Evolutionary conservation across 306 rosid species (phyloP).

Genomic region (Vicia sativa): DNA sequence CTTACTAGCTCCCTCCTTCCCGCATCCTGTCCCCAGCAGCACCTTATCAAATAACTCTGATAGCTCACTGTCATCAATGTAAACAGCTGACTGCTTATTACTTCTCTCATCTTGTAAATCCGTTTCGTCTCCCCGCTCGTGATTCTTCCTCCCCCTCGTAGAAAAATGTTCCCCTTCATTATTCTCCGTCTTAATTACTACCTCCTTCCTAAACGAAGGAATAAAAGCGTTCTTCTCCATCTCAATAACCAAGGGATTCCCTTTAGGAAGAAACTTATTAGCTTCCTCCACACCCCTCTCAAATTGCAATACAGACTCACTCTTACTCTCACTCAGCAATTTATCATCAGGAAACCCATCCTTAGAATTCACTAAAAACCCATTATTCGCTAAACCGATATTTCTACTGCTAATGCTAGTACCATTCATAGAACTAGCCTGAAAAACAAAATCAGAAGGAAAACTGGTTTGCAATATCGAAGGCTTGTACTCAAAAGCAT

Average conservation of each 20-base stretch:
- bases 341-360: slow-evolving; percentile 38
- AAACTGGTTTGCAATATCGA: slow-evolving; percentile 41
- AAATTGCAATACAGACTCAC: slow-evolving; percentile 63
- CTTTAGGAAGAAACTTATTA: slow-evolving; percentile 75
- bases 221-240: slow-evolving; percentile 27
- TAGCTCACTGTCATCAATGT: slow-evolving; percentile 48
- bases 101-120: slow-evolving; percentile 50
- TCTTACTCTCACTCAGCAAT: slow-evolving; percentile 49
- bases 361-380: slow-evolving; percentile 38
- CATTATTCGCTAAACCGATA: slow-evolving; percentile 9
- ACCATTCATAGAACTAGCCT: slow-evolving; percentile 41
- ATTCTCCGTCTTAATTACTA: slow-evolving; percentile 36
- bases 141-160: slow-evolving; percentile 49
- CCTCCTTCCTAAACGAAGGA: slow-evolving; percentile 29
- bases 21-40: slow-evolving; percentile 39
- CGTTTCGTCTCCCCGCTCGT: slow-evolving; percentile 37
- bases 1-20: slow-evolving; percentile 15
- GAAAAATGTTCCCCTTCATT: slow-evolving; percentile 46
- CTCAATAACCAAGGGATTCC: slow-evolving; percentile 43
- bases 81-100: slow-evolving; percentile 53
- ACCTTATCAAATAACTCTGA: slow-evolving; percentile 55
- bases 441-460: slow-evolving; percentile 54
- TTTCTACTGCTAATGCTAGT: not conserved
- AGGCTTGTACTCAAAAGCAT: slow-evolving; percentile 41
- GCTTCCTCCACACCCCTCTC: slow-evolving; percentile 84